A percentile compares a stretch with the other conserved stretches of the same genome.
These are phyloP conservation scores for Xylaria venustula DNA, from an alignment of 495 filamentous ascomycete species.

Conservation along the genomic window DNA sequence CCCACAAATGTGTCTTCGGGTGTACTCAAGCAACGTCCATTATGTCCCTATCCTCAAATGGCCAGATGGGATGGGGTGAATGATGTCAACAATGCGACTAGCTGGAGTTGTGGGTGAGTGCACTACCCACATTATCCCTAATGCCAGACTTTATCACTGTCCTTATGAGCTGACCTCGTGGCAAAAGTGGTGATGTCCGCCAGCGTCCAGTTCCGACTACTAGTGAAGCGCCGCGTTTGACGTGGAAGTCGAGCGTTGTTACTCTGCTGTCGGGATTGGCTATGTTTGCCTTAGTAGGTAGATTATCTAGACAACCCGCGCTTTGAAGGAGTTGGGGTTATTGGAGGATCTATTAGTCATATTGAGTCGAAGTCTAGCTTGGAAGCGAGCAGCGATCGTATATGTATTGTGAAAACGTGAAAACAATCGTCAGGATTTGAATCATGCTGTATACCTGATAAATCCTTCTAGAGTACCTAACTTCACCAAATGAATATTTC, in stretches of 20 bases:
- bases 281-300: neutral
- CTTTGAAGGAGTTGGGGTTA: neutral
- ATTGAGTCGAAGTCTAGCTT: too few species aligned
- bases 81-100: slow-evolving; percentile 22
- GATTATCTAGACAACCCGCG: neutral
- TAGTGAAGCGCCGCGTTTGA: neutral
- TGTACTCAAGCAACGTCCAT: slow-evolving; percentile 33
- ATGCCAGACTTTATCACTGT: neutral
- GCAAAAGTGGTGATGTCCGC: slow-evolving; percentile 2
- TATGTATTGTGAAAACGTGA: too few species aligned
- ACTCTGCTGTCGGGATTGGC: neutral
- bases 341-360: neutral
- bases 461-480: too few species aligned
- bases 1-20: slow-evolving; percentile 24
- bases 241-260: neutral
- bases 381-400: too few species aligned
- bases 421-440: too few species aligned
- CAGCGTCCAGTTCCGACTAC: neutral
- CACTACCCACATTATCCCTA: neutral
- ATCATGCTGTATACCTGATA: too few species aligned
- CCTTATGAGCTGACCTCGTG: neutral
- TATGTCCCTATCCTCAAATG: slow-evolving; percentile 39
- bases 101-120: slow-evolving; percentile 31
- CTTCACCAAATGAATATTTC: too few species aligned
- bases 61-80: slow-evolving; percentile 25